phyloP scores from a whole-genome alignment of 2,329 filamentous ascomycete species.

The Biscogniauxia sp. region DNA sequence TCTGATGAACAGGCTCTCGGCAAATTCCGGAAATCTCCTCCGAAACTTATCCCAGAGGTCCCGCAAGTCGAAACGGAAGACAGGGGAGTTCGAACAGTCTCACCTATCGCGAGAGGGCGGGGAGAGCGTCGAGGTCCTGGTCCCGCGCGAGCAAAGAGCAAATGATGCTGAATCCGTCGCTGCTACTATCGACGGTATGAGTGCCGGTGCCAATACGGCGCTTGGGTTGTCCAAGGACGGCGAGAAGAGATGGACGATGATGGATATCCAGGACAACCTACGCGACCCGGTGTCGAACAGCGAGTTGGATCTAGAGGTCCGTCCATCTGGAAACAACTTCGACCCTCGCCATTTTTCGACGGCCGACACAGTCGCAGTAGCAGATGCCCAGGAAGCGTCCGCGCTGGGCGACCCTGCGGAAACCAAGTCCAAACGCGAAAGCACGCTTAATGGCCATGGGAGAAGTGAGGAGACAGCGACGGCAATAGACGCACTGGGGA shows the following conservation, averaged over 20 bases:
- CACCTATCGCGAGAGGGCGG: conserved; percentile 19
- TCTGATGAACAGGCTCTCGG: conserved; percentile 48
- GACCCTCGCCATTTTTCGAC: conserved; percentile 22
- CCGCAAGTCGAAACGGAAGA: conserved; percentile 22
- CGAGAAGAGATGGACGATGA: conserved; percentile 33
- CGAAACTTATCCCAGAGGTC: conserved; percentile 42
- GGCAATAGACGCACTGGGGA: conserved; percentile 14
- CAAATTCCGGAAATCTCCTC: conserved; percentile 44
- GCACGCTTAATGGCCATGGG: conserved; percentile 13
- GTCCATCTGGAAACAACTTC: conserved; percentile 1
- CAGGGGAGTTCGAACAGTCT: conserved; percentile 17
- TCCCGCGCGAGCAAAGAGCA: conserved; percentile 34
- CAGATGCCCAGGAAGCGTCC: conserved; percentile 26
- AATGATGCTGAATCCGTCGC: conserved; percentile 52
- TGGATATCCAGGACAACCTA: conserved; percentile 42
- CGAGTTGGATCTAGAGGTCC: conserved; percentile 7
- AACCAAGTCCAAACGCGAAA: conserved; percentile 21
- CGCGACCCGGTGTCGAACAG: conserved; percentile 19
- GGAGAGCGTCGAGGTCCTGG: conserved; percentile 47
- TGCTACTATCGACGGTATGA: conserved; percentile 57
- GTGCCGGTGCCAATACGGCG: conserved; percentile 38
- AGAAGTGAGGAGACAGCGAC: conserved; percentile 17
- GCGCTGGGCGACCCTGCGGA: conserved; percentile 14
- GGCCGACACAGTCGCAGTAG: conserved; percentile 29
- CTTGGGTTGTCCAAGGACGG: conserved; percentile 27